Conservation (phyloP, 805 yeast species). For the Saccharomycopsis amapae region DNA sequence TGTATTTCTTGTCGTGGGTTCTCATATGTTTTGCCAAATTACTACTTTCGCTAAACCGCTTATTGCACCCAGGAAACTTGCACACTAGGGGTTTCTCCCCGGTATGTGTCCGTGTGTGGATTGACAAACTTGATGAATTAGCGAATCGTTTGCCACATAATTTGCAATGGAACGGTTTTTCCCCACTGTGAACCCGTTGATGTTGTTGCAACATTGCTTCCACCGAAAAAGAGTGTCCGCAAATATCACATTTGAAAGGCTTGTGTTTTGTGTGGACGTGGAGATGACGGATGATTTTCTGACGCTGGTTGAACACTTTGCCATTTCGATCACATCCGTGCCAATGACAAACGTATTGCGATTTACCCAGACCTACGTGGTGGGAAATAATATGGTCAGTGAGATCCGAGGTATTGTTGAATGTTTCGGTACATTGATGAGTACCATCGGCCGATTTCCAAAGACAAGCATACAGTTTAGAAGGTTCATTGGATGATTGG, state of each 20-base stretch:
- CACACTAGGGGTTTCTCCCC: slow-evolving; percentile 86
- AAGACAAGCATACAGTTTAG: neutral
- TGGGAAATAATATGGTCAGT: slow-evolving; percentile 60
- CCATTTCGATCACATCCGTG: slow-evolving; percentile 43
- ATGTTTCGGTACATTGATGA: slow-evolving; percentile 44
- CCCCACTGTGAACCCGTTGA: slow-evolving; percentile 79
- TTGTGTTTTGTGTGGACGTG: slow-evolving; percentile 73
- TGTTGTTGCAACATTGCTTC: slow-evolving; percentile 77
- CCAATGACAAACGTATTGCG: slow-evolving; percentile 72
- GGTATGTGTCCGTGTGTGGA: slow-evolving; percentile 80
- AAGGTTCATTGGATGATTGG: neutral
- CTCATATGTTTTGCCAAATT: slow-evolving; percentile 84
- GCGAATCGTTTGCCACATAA: slow-evolving; percentile 74
- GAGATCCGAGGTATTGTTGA: slow-evolving; percentile 49
- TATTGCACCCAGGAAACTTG: slow-evolving; percentile 73
- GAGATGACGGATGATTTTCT: slow-evolving; percentile 1
- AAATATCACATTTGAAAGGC: slow-evolving; percentile 66
- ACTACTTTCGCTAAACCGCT: slow-evolving; percentile 81
- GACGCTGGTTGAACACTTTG: slow-evolving; percentile 5
- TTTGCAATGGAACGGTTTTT: slow-evolving; percentile 72
- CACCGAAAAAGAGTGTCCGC: slow-evolving; percentile 69
- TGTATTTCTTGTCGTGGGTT: slow-evolving; percentile 47
- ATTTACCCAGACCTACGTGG: slow-evolving; percentile 72
- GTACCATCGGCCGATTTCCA: neutral
- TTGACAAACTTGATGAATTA: slow-evolving; percentile 72